Conservation (phyloP, 148 eudicot genomes). For the Polygonum maritimum region DNA sequence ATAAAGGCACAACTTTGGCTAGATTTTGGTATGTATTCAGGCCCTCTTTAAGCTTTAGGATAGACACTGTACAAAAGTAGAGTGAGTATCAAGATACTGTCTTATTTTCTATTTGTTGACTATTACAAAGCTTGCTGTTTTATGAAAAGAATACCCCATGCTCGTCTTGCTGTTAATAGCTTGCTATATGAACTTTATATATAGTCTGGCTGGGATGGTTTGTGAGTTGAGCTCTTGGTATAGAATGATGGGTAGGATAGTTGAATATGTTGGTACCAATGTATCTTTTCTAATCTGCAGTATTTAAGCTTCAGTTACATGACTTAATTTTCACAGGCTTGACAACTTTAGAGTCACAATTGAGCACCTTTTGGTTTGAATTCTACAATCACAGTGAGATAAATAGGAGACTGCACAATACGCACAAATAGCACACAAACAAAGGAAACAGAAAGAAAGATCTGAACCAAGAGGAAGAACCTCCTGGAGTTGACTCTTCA, state of each 20-base stretch:
- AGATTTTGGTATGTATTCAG: not conserved
- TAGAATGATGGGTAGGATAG: no score
- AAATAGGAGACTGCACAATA: no score
- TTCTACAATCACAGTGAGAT: not conserved
- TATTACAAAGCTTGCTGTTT: not conserved
- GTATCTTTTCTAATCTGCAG: not conserved
- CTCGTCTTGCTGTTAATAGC: not conserved
- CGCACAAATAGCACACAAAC: no score
- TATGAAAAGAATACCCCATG: not conserved
- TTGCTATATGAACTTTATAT: not conserved
- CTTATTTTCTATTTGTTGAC: not conserved
- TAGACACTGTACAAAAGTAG: not conserved
- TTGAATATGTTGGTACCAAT: not conserved
- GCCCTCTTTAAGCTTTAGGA: not conserved
- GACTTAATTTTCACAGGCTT: not conserved
- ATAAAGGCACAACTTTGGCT: not conserved
- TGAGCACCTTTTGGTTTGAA: not conserved
- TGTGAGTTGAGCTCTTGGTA: no score
- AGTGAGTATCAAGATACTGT: not conserved
- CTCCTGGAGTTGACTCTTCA: no score
- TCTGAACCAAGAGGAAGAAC: no score
- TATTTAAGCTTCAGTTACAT: not conserved
- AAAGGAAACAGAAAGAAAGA: no score
- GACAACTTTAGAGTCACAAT: not conserved
- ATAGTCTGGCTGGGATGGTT: not conserved